Evolutionary conservation across 2,329 filamentous ascomycete species (phyloP).

Genomic region (Fusarium bactridioides): DNA sequence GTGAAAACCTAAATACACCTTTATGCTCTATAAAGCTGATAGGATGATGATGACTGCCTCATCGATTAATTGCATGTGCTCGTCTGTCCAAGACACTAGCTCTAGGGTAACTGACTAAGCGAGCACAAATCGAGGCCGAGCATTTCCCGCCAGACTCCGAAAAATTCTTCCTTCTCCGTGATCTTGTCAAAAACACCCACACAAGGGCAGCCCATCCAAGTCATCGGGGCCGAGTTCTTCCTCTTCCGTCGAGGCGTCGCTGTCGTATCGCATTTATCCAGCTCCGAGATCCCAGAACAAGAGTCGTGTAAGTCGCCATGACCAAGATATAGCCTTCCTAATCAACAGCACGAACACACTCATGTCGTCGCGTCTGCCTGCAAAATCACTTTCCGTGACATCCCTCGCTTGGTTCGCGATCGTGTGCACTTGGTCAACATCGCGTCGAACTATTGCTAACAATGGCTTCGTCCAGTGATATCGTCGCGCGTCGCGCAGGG

Average conservation of each 20-base stretch:
- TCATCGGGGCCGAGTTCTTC: conserved; percentile 54
- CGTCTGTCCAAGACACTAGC: neutral
- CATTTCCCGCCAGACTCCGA: conserved; percentile 41
- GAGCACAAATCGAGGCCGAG: conserved; percentile 11
- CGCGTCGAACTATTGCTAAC: conserved; percentile 38
- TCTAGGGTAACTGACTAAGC: conserved; percentile 32
- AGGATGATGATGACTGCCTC: neutral
- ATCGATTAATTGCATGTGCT: neutral
- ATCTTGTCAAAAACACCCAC: conserved; percentile 47
- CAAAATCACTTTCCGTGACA: conserved; percentile 19
- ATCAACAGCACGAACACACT: conserved; percentile 28
- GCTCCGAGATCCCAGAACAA: conserved; percentile 49
- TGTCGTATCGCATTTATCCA: conserved; percentile 55
- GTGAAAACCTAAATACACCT: neutral
- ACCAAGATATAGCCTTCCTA: conserved; percentile 31
- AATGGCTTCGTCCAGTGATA: conserved; percentile 40
- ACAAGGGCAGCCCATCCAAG: conserved; percentile 42
- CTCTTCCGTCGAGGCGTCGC: conserved; percentile 53
- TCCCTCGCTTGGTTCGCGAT: conserved; percentile 17
- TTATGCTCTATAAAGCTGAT: neutral
- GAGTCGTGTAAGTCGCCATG: conserved; percentile 47
- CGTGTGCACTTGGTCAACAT: conserved; percentile 30
- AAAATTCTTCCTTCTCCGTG: conserved; percentile 50
- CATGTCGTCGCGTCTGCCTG: conserved; percentile 17
- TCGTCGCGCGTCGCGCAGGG: conserved; percentile 37